phyloP scores from a whole-genome alignment of 179 eudicot species.

The Camellia oleifera region DNA sequence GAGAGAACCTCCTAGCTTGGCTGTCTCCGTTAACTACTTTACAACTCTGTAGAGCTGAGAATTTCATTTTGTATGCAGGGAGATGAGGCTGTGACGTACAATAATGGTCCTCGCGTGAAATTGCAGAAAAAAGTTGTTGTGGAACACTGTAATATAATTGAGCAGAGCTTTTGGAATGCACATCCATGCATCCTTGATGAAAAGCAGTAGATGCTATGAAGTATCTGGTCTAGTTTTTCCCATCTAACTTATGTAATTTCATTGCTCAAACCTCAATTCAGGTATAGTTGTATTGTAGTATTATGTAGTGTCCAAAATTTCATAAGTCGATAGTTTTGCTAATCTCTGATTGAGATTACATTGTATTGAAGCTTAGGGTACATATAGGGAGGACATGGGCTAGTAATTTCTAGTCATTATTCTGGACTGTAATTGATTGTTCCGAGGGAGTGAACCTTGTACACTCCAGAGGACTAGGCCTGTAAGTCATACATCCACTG shows the following conservation, averaged over 20 bases:
- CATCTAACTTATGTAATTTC: background rate
- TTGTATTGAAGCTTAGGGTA: background rate
- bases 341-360: background rate
- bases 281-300: too few species aligned
- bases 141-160: constrained; percentile 66
- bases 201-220: background rate
- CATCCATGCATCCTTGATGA: constrained; percentile 57
- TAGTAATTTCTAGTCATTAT: background rate
- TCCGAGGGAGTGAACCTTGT: background rate
- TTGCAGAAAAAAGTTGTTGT: constrained; percentile 42
- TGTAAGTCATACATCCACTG: background rate
- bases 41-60: background rate
- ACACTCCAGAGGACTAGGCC: too few species aligned
- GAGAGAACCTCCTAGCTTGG: background rate
- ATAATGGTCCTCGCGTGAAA: constrained; percentile 17
- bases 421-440: background rate
- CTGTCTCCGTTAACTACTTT: background rate
- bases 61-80: constrained; percentile 25
- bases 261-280: background rate
- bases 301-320: background rate
- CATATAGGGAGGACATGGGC: background rate
- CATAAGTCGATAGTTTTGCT: background rate
- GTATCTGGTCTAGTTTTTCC: background rate
- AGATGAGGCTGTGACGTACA: constrained; percentile 16
- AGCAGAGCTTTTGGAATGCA: constrained; percentile 59